A percentile compares a stretch with the other conserved stretches of the same genome.
Conservation (phyloP, 73 alveolate genomes). For the Diophrys sp. region DNA sequence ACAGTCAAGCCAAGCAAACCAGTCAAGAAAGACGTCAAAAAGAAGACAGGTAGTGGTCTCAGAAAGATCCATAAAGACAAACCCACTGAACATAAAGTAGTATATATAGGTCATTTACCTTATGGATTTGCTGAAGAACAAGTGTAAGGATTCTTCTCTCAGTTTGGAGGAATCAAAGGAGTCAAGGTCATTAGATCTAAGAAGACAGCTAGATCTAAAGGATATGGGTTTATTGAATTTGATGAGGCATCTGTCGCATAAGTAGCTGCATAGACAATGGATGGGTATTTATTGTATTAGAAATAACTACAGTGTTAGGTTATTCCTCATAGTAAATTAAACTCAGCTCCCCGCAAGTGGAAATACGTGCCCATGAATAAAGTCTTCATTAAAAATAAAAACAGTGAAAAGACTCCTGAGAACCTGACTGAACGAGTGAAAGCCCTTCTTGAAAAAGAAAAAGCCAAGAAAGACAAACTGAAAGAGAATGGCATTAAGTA, state of each 20-base stretch:
- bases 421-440: constrained; percentile 73
- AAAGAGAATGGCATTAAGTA: constrained; percentile 85
- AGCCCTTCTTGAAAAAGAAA: constrained; percentile 86
- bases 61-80: background rate
- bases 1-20: background rate
- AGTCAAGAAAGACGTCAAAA: background rate
- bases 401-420: constrained; percentile 77
- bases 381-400: constrained; percentile 50
- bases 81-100: constrained; percentile 26
- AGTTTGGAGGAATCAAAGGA: constrained; percentile 87
- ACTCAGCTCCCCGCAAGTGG: constrained; percentile 76
- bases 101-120: constrained; percentile 96
- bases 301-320: constrained; percentile 80
- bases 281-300: constrained; percentile 84
- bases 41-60: background rate
- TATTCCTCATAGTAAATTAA: constrained; percentile 69
- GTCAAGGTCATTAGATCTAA: constrained; percentile 79
- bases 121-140: constrained; percentile 92
- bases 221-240: constrained; percentile 95
- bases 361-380: constrained; percentile 65
- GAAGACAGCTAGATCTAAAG: constrained; percentile 92
- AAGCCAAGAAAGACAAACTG: constrained; percentile 80
- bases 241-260: constrained; percentile 85
- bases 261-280: constrained; percentile 93
- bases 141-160: constrained; percentile 83